Evolutionary conservation across 805 yeast genomes (phyloP), one percentile per base, ranked within the genome.

Genomic region (Cyberlindnera xishuangbannaensis): DNA sequence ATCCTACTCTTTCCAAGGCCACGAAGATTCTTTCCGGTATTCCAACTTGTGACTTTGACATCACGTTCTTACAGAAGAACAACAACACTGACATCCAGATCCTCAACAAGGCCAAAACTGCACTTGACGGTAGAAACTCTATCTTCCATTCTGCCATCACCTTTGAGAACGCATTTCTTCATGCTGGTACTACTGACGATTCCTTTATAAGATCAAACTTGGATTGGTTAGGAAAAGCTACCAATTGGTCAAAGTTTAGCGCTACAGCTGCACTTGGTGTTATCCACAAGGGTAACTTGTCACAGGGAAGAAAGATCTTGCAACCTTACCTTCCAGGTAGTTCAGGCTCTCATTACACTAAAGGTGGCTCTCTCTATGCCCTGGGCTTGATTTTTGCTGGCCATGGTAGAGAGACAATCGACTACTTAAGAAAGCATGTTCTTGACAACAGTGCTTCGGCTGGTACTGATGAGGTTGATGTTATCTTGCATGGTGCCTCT

Each of bases 211-310:
- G 95, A 56, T 73, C 81, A 27, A 92, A 92, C 55, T 67, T 87
- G 51, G 96, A 90, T 51, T 92, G 97, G 97, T 69, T 92, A 46
- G 94, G 95, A 27, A 85, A 87, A 61, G 97, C 98, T n/a, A 80
- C 90, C 29, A 87, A 90, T 60, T 92, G 98, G 98, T 87, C 97
- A 6, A 92, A 90, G 56, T 92, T 92, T 58, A 78, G 95, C 0
- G 97, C 97, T 2, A 90, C 97, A 11, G 97, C 97, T 7, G 97
- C 97, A 11, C 66, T 92, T 41, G 98, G 98, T 55, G 97, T 90
- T 19, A 88, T 92, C 47, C 97, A 92, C 58, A 83, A 82, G 53
- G 97, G 98, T 34, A 90, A 90, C 58, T 69, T 92, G 37, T 74
- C 95, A 1, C 95, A 87, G 55, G 98, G 97, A 34, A 78, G 78